Evolutionary conservation across 2,329 filamentous ascomycete genomes (phyloP).

Genomic region (Huntiella moniliformis): DNA sequence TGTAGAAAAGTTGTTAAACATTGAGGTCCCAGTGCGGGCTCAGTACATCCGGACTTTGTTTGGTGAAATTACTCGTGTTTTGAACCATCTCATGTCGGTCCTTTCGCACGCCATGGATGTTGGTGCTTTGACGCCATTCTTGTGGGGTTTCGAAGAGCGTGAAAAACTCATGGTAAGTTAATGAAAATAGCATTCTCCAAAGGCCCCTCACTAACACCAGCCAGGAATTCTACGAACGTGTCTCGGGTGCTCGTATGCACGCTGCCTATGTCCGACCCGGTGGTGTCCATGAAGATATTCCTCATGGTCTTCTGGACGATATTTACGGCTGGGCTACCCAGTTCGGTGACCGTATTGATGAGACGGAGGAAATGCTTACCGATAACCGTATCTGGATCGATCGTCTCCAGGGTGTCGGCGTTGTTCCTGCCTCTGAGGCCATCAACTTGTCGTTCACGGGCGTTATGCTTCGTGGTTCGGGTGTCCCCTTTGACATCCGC

Average conservation of each 20-base stretch:
- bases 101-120: constrained; percentile 98
- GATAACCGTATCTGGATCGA: constrained; percentile 99
- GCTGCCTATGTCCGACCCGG: constrained; percentile 92
- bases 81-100: constrained; percentile 97
- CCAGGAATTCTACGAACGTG: constrained; percentile 99
- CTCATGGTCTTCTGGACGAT: constrained; percentile 83
- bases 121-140: constrained; percentile 88
- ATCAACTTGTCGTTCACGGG: constrained; percentile 92
- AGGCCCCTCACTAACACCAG: not conserved
- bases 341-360: constrained; percentile 94
- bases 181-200: constrained; percentile 5
- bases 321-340: constrained; percentile 99
- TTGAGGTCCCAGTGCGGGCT: constrained; percentile 85
- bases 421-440: constrained; percentile 81
- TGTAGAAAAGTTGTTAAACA: constrained; percentile 92
- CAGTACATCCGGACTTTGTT: constrained; percentile 97
- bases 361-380: constrained; percentile 95
- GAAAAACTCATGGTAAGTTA: constrained; percentile 90
- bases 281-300: constrained; percentile 90
- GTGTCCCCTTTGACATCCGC: constrained; percentile 88
- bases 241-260: constrained; percentile 92
- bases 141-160: constrained; percentile 99
- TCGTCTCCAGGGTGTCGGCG: constrained; percentile 76
- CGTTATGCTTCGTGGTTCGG: constrained; percentile 94
- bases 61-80: constrained; percentile 76